Conservation (phyloP, 176 grass and related monocot species). For the Chrysopogon serrulatus region DNA sequence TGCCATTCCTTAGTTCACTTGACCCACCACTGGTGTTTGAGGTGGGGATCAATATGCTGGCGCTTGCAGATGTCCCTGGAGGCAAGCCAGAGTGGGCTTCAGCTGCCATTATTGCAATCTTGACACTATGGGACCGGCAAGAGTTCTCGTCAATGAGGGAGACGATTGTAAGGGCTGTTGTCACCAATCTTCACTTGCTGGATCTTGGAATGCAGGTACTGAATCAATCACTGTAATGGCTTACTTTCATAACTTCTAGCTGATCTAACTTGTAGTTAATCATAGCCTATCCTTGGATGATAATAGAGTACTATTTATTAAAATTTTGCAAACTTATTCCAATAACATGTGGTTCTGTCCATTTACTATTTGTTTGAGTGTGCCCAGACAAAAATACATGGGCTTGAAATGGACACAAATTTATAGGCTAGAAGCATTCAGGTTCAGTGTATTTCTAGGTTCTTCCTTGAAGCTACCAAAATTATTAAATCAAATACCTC, state of each 20-base stretch:
- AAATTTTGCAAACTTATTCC: background rate
- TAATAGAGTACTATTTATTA: background rate
- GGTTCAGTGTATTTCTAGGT: background rate
- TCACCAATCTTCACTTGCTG: constrained; percentile 93
- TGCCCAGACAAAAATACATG: background rate
- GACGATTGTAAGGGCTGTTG: constrained; percentile 90
- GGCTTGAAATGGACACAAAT: background rate
- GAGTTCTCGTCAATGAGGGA: constrained; percentile 98
- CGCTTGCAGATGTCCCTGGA: constrained; percentile 84
- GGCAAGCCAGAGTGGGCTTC: constrained; percentile 99
- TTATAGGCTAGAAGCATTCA: background rate
- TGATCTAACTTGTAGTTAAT: background rate
- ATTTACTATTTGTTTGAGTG: constrained; percentile 21
- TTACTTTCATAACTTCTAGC: background rate
- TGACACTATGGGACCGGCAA: constrained; percentile 90
- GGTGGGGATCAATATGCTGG: constrained; percentile 99
- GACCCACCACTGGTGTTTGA: constrained; percentile 88
- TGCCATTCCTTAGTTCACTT: constrained; percentile 91
- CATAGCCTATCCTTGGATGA: background rate
- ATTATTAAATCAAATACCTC: no score
- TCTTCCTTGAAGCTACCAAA: background rate
- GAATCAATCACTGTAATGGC: background rate
- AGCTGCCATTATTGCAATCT: constrained; percentile 81
- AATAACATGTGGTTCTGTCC: background rate
- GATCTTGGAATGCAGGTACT: constrained; percentile 97